Evolutionary conservation across 768 basidiomycete genomes (phyloP), one percentile per base, ranked within the genome.

Genomic region (Daedaleopsis sinensis): DNA sequence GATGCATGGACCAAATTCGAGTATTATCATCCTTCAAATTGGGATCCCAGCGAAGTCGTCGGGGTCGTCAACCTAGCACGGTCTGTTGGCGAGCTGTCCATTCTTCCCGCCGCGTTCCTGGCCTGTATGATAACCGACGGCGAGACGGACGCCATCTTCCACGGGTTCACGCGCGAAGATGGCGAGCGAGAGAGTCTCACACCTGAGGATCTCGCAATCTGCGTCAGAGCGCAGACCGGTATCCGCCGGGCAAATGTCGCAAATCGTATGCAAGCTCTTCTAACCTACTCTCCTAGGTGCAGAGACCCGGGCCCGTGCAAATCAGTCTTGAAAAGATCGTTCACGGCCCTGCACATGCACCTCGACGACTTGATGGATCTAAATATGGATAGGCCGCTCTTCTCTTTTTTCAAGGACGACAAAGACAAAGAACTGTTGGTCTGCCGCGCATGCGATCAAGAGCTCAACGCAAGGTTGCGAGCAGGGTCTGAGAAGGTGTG

Each of bases 41-140:
- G 42, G 42, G 42, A 15, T 15, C 7, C 7, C 42, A 12, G 13
- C 5, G 15, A 43, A 13, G 12, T 12, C 42, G n/a, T 43, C 13
- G 42, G 42, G 3, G 42, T 43, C 7, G 13, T 43, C 0, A 76
- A 73, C 57, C 72, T 85, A 10, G 65, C 27, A 3, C 27, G 27
- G 4, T 32, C 27, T 7, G 7, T 7, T 7, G 27, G 27, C 4
- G 27, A 32, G 27, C 27, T 32, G 4, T 43, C 42, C 15, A 15
- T 43, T 5, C 42, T 43, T 4, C 42, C 42, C 42, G 42, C n/a
- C 4, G 42, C 42, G 15, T 15, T 43, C 42, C 13, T 43, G 7
- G 13, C 12, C 5, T 43, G 42, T 12, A 43, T n/a, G 15, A 43
- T 15, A 43, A 5, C 13, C 15, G n/a, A n/a, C 12, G 42, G 13